A percentile compares a stretch with the other conserved stretches of the same genome.
These are phyloP conservation scores for Penicillium daleae DNA, from an alignment of 495 filamentous ascomycete genomes.

Conservation along the genomic window DNA sequence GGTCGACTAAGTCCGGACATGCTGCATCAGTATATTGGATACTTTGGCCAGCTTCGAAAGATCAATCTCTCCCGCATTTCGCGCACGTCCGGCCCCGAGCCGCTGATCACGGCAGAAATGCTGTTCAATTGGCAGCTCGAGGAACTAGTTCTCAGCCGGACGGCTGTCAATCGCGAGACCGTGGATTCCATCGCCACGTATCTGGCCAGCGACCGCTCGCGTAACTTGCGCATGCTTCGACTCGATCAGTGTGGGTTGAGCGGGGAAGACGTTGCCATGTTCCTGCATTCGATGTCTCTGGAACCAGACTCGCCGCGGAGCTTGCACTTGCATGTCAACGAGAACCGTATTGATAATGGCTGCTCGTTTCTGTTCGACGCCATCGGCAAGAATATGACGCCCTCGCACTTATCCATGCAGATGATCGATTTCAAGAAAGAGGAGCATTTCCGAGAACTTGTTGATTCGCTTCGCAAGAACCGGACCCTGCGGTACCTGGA, in stretches of 20 bases:
- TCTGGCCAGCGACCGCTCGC: slow-evolving; percentile 64
- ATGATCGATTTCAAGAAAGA: slow-evolving; percentile 87
- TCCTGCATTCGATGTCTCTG: slow-evolving; percentile 73
- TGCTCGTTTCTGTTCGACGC: slow-evolving; percentile 71
- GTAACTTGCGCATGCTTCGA: slow-evolving; percentile 65
- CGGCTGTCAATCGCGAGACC: slow-evolving; percentile 60
- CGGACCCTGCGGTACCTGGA: slow-evolving; percentile 78
- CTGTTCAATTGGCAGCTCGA: slow-evolving; percentile 75
- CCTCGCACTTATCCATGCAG: slow-evolving; percentile 74
- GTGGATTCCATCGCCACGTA: slow-evolving; percentile 65
- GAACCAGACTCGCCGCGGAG: slow-evolving; percentile 58
- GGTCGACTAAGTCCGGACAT: slow-evolving; percentile 68
- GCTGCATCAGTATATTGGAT: slow-evolving; percentile 64
- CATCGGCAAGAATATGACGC: slow-evolving; percentile 65
- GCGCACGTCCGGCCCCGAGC: slow-evolving; percentile 62
- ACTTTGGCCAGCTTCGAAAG: slow-evolving; percentile 70
- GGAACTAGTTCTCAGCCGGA: slow-evolving; percentile 69
- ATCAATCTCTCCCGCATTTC: slow-evolving; percentile 72
- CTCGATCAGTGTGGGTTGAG: slow-evolving; percentile 82
- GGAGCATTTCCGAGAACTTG: slow-evolving; percentile 70
- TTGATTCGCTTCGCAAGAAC: slow-evolving; percentile 73
- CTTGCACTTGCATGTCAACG: slow-evolving; percentile 77
- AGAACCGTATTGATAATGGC: slow-evolving; percentile 77
- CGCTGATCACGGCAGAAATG: slow-evolving; percentile 68
- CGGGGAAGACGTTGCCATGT: slow-evolving; percentile 73